Conservation (phyloP, 768 basidiomycete species). For the Clitopilus passeckerianus region DNA sequence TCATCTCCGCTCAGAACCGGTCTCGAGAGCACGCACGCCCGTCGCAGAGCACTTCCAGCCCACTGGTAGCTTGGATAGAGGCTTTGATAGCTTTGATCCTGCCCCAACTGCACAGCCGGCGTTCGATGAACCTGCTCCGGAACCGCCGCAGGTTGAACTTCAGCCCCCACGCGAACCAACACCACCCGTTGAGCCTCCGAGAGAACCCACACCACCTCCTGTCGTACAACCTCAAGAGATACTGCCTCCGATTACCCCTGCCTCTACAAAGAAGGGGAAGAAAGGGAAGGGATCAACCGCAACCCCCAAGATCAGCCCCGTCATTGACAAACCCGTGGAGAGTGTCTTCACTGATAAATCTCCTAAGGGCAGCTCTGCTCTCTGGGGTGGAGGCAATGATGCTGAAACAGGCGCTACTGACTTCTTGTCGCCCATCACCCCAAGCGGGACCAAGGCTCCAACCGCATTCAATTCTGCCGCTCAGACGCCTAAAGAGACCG, state of each 20-base stretch:
- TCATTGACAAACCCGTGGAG: not conserved
- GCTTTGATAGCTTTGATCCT: not conserved
- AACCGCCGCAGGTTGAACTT: not conserved
- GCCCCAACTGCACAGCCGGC: not conserved
- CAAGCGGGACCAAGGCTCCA: not conserved
- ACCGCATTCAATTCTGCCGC: not conserved
- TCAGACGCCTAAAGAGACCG: not conserved
- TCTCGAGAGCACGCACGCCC: conserved; percentile 53
- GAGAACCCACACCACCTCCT: not conserved
- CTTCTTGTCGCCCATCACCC: not conserved
- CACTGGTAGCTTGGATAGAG: conserved; percentile 5
- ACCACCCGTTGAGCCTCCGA: not conserved
- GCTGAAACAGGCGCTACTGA: not conserved
- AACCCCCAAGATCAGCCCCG: not conserved
- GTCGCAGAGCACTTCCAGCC: conserved; percentile 11
- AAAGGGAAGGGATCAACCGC: not conserved
- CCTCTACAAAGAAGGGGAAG: not conserved
- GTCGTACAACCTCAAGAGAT: not conserved
- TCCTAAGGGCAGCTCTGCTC: not conserved
- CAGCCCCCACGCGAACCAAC: not conserved
- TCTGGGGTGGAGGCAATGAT: not conserved
- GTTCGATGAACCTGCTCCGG: not conserved
- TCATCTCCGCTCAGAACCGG: conserved; percentile 35
- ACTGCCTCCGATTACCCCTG: not conserved
- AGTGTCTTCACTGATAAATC: not conserved